These are phyloP conservation scores for Chaetomiaceae sp. DNA, from an alignment of 2,329 filamentous ascomycete genomes.

Conservation along the genomic window DNA sequence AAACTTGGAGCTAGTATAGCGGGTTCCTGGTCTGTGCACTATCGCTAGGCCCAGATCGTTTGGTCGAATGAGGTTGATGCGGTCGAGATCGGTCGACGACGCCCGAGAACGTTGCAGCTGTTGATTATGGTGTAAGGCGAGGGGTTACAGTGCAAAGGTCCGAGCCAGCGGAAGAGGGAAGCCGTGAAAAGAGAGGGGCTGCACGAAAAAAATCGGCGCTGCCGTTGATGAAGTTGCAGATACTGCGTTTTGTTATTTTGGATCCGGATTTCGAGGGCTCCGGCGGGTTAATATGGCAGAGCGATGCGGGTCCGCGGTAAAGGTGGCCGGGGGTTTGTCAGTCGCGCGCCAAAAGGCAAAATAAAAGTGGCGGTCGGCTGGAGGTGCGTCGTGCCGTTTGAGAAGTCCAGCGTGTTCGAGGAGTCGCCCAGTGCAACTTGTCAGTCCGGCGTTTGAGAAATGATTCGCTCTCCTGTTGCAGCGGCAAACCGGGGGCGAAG, in stretches of 20 bases:
- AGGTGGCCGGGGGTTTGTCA: constrained; percentile 18
- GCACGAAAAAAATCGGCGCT: constrained; percentile 14
- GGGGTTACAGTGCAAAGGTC: constrained; percentile 10
- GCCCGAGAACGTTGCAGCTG: constrained; percentile 7
- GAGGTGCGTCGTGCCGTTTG: constrained; percentile 15
- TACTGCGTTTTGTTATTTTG: constrained; percentile 24
- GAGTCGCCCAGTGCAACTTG: constrained; percentile 29
- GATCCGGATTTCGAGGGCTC: constrained; percentile 24
- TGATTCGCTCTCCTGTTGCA: constrained; percentile 29
- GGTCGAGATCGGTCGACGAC: constrained; percentile 19
- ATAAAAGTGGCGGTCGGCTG: constrained; percentile 13
- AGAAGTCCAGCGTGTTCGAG: constrained; percentile 25
- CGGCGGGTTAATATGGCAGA: constrained; percentile 26
- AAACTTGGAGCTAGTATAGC: constrained; percentile 9
- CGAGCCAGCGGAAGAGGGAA: constrained; percentile 24
- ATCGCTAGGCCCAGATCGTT: neutral
- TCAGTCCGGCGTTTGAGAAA: constrained; percentile 14
- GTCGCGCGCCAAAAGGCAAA: constrained; percentile 30
- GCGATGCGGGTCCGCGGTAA: constrained; percentile 20
- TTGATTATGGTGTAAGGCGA: constrained; percentile 13
- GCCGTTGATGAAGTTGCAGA: constrained; percentile 17
- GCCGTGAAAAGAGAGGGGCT: neutral
- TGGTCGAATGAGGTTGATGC: constrained; percentile 3
- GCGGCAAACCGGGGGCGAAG: constrained; percentile 28
- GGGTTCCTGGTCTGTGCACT: constrained; percentile 4